These are phyloP conservation scores for Isoetes taiwanensis DNA, from an alignment of 75 land plant species.

Conservation along the genomic window DNA sequence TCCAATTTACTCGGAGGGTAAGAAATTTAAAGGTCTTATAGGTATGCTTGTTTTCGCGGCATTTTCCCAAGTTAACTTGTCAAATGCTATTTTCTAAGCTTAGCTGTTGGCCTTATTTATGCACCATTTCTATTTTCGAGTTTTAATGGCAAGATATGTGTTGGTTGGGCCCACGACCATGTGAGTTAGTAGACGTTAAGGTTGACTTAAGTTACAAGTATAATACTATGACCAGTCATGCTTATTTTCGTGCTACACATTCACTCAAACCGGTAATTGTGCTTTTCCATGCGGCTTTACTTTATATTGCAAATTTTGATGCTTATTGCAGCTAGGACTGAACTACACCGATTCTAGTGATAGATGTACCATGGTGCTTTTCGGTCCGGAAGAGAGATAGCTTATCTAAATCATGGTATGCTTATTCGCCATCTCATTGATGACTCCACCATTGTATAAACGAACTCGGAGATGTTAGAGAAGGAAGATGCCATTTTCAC, in stretches of 20 bases:
- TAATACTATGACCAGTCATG: constrained; percentile 25
- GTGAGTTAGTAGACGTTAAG: constrained; percentile 37
- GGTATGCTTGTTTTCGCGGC: too few relatives aligned
- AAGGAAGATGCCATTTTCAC: constrained; percentile 31
- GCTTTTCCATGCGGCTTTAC: too few relatives aligned
- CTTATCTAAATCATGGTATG: constrained; percentile 28
- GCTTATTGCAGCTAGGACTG: too few relatives aligned
- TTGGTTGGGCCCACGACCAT: constrained; percentile 34
- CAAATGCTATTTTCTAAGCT: too few relatives aligned
- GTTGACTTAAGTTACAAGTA: constrained; percentile 30
- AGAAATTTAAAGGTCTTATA: neutral
- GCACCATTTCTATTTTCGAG: constrained; percentile 20
- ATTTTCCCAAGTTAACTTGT: too few relatives aligned
- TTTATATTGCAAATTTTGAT: too few relatives aligned
- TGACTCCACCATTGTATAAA: constrained; percentile 24
- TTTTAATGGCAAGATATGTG: constrained; percentile 27
- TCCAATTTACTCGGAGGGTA: constrained; percentile 6
- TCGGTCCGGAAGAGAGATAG: constrained; percentile 29
- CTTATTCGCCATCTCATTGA: constrained; percentile 35
- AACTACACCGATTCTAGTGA: constrained; percentile 3
- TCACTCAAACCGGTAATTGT: constrained; percentile 28
- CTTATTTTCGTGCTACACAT: constrained; percentile 23
- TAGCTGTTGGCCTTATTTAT: neutral
- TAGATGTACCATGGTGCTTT: constrained; percentile 15
- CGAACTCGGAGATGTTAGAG: constrained; percentile 23